Evolutionary conservation across 768 basidiomycete genomes (phyloP).

Genomic region (Suillus lakei): DNA sequence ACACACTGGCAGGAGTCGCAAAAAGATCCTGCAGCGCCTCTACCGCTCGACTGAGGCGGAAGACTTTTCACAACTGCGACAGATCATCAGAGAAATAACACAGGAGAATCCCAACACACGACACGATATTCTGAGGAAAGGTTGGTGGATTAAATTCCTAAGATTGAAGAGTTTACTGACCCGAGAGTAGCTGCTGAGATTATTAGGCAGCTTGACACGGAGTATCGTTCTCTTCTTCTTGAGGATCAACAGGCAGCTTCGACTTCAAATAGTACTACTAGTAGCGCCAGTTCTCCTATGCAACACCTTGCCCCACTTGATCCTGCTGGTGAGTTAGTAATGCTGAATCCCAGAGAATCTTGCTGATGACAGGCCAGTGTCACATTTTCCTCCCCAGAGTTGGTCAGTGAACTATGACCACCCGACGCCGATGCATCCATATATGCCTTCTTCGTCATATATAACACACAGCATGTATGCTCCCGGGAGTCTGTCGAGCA

Average conservation of each 20-base stretch:
- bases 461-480: neutral
- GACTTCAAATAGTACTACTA: neutral
- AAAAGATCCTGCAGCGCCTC: neutral
- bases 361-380: neutral
- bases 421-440: neutral
- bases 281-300: neutral
- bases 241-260: neutral
- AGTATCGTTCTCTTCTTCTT: neutral
- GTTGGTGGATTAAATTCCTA: neutral
- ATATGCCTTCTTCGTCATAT: too few relatives aligned
- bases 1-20: neutral
- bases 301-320: neutral
- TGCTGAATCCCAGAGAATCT: neutral
- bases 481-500: neutral
- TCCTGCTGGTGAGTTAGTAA: neutral
- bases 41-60: conserved; percentile 3
- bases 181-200: neutral
- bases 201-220: neutral
- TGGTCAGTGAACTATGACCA: neutral
- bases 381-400: neutral
- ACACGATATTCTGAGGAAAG: neutral
- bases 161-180: neutral
- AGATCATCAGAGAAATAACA: neutral
- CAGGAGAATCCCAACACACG: neutral
- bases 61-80: neutral